Conservation (phyloP, 1,284 basidiomycete genomes). For the Cryptococcus sp. region DNA sequence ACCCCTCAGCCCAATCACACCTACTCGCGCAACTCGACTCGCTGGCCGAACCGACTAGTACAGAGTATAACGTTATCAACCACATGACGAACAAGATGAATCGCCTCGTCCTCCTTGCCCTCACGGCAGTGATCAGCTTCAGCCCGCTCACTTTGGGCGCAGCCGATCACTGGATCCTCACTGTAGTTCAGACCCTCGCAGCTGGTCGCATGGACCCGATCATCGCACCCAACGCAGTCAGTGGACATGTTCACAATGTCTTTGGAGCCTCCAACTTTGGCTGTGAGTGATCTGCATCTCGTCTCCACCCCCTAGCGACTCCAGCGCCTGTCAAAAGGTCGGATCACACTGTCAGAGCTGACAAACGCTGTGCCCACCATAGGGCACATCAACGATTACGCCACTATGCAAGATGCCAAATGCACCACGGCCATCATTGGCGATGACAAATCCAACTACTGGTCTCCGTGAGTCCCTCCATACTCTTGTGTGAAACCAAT, state of each 20-base stretch:
- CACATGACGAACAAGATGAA: background rate
- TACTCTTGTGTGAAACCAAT: background rate
- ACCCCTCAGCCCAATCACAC: background rate
- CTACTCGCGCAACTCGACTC: background rate
- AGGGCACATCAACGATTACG: constrained; percentile 30
- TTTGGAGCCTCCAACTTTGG: constrained; percentile 43
- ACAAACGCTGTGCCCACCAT: background rate
- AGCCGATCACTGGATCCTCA: constrained; percentile 38
- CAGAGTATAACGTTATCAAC: background rate
- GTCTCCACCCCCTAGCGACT: too few species aligned
- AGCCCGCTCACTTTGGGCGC: constrained; percentile 5
- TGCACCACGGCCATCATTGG: constrained; percentile 38
- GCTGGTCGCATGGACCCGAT: constrained; percentile 54
- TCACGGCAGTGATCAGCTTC: constrained; percentile 8
- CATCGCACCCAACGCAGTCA: constrained; percentile 45
- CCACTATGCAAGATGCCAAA: constrained; percentile 28
- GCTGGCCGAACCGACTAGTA: background rate
- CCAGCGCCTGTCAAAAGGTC: background rate
- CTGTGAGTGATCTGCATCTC: constrained; percentile 22
- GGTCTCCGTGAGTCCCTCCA: constrained; percentile 35
- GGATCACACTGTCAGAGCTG: background rate
- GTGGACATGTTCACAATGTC: constrained; percentile 51
- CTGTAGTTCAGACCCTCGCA: constrained; percentile 34
- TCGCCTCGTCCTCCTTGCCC: constrained; percentile 8
- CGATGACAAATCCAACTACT: constrained; percentile 50